Base-by-base conservation (phyloP, 2,329 filamentous ascomycete species). In the Sphaerulina musiva region DNA sequence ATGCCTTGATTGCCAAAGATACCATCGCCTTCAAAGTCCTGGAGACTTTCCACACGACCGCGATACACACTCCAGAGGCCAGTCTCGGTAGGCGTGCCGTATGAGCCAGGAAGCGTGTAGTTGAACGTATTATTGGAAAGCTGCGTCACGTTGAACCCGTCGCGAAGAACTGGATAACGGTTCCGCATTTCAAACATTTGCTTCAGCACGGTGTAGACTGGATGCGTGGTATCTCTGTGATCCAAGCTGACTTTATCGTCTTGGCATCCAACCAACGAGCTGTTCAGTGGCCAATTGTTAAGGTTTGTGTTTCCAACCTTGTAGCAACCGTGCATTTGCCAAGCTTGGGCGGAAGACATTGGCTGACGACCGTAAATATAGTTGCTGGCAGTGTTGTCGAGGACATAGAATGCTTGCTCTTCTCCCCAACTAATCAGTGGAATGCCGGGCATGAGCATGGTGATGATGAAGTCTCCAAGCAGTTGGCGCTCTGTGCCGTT, bases 321-420 rank as follows among this genome's bases (percentile, higher is more conserved):
- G 68, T 84, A 85, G 64, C 83, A 86, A 5, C 83, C 83, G 60
- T 86, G 83, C 36, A 76, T 74, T 60, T 82, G 79, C 82, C 83
- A 86, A 2, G 82, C 82, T 2, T 77, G 77, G 2, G 80, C 74
- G 2, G 80, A 76, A 7, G 79, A 78, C 77, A 86, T 84, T 1
- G 83, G 71, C 64, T 82, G 79, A 60, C 83, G 78, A 17, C 83
- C 83, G 64, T 81, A 86, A 41, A 86, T 76, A 63, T 85, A 86
- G 62, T 85, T 84, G 54, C 72, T 71, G 4, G 82, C 82, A 0
- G 82, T 83, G 55, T 80, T 83, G 63, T 86, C 83, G 2, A 85
- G 69, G 0, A 83, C 70, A 60, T 85, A 85, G 57, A 81, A 82
- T 0, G 78, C 79, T 67, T 86, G 83, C 63, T 86, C 83, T 64